Conservation (phyloP, 2,329 filamentous ascomycete genomes). For the Venturia pyrina region DNA sequence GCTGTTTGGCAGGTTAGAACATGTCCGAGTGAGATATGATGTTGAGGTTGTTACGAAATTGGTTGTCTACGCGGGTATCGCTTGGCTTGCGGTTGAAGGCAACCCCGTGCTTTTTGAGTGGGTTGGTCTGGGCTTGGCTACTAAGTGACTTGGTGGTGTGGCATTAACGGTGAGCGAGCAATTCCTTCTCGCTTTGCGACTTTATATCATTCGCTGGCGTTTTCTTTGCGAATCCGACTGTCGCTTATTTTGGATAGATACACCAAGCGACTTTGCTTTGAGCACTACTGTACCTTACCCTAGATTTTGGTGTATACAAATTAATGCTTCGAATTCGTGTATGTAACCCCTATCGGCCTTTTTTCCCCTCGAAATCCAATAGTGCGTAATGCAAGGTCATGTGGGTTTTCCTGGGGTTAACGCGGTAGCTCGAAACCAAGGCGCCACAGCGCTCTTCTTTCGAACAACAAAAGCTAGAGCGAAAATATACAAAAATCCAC, state of each 20-base stretch:
- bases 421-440: no score
- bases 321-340: no score
- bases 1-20: slow-evolving; percentile 74
- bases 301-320: no score
- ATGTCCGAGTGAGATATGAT: slow-evolving; percentile 86
- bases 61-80: slow-evolving; percentile 88
- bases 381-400: no score
- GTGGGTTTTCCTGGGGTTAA: no score
- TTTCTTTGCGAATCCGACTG: background rate
- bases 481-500: no score
- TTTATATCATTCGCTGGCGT: background rate
- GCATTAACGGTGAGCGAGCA: background rate
- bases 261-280: background rate
- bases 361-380: no score
- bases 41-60: slow-evolving; percentile 98
- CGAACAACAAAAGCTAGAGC: no score
- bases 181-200: background rate
- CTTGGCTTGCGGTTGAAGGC: slow-evolving; percentile 66
- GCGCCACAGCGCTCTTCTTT: no score
- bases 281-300: no score
- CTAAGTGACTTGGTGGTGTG: background rate
- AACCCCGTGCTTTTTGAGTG: slow-evolving; percentile 64
- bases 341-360: no score
- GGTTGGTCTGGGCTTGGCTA: slow-evolving; percentile 37
- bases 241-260: background rate